Base-by-base conservation (phyloP, 2,329 filamentous ascomycete species). In the Beauveria asiatica region DNA sequence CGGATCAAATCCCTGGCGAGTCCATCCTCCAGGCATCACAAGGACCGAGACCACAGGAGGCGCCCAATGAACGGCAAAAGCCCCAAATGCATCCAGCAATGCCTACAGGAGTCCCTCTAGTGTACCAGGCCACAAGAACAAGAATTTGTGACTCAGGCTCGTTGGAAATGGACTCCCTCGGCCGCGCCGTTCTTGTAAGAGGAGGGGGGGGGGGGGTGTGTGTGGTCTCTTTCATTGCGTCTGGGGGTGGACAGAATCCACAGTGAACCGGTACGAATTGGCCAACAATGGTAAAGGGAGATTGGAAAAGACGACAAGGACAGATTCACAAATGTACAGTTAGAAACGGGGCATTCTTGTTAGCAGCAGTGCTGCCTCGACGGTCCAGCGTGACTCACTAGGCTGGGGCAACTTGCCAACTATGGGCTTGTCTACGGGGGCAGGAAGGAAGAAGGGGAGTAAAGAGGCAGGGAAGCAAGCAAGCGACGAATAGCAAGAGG, bases 41-140 rank as follows among this genome's bases (percentile, higher is more conserved):
- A 27, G 30, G 27, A 48, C 33, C 30, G 19, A 59, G 41, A n/a
- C 11, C 21, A 25, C n/a, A 21, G 19, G 4, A 19, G 42, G 25
- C n/a, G 11, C 11, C 56, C 56, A 58, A 58, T 58, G 16, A 33
- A 50, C 19, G 23, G 37, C 7, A 7, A 37, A 21, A 33, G 37
- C n/a, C 17, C 37, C 56, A 10, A 30, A 51, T 44, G 13, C 21
- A 37, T 11, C 8, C 11, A 41, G 49, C 27, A 59, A 45, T 51
- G 56, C 56, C 56, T 59, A 49, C 19, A 41, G 17, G 13, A 44
- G 37, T 33, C 46, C 46, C 56, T 50, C 46, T 48, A 37, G 8
- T 41, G 25, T 25, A 39, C 10, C 48, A n/a, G 57, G 49, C 57
- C 57, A 59, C 57, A 59, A 53, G 25, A 46, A 48, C 49, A 41